A percentile compares a stretch with the other conserved stretches of the same genome.
These are phyloP conservation scores for Salix koriyanagi DNA, from an alignment of 345 rosid genomes.

Conservation along the genomic window DNA sequence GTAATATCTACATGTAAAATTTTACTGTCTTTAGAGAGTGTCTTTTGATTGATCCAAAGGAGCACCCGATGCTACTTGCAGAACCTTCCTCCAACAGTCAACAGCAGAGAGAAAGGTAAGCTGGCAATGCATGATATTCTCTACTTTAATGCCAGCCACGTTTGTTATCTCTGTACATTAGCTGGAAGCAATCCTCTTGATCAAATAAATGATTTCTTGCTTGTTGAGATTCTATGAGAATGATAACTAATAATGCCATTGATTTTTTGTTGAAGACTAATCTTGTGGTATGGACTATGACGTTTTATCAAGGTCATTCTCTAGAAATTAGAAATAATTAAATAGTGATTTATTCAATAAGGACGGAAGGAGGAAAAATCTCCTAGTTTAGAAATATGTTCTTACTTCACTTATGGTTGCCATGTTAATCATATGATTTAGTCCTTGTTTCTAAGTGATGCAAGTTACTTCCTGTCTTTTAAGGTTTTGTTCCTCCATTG, in stretches of 20 bases:
- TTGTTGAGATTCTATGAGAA: not conserved
- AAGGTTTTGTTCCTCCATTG: not conserved
- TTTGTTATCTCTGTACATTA: not conserved
- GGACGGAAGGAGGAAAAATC: not conserved
- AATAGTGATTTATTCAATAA: not conserved
- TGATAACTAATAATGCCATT: not conserved
- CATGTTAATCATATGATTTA: not conserved
- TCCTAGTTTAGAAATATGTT: not conserved
- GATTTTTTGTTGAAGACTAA: not conserved
- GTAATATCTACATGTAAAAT: not conserved
- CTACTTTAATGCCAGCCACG: too few species aligned
- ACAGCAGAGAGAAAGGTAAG: conserved; percentile 90
- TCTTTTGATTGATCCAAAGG: conserved; percentile 77
- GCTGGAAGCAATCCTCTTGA: not conserved
- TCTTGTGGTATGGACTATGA: not conserved
- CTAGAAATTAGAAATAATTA: too few species aligned
- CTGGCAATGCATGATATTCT: not conserved
- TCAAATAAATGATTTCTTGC: not conserved
- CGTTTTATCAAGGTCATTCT: not conserved
- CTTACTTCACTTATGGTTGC: not conserved
- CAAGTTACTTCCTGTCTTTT: not conserved
- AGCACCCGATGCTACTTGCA: conserved; percentile 95
- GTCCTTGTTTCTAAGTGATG: not conserved
- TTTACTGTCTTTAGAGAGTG: conserved; percentile 51
- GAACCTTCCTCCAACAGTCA: conserved; percentile 87